Evolutionary conservation across 495 filamentous ascomycete species (phyloP), one percentile per base, ranked within the genome.

Genomic region (Aspergillus indologenus): DNA sequence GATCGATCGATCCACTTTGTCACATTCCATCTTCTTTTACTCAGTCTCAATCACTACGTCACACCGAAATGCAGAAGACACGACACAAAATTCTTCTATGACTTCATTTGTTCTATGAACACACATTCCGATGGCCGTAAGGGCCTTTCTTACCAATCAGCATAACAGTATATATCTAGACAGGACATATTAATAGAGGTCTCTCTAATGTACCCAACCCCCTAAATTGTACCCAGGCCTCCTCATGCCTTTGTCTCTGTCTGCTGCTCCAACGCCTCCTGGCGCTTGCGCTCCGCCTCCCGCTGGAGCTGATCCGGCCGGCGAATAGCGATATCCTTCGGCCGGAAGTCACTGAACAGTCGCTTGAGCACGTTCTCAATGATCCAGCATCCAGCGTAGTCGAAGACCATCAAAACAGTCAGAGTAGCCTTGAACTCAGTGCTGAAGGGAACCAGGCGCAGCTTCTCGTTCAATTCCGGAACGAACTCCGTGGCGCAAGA

Each of bases 401-500:
- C 94, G 19, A 96, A 61, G 26, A 90, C 70, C 94, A 99, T 99
- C 61, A 90, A 75, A 1, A 79, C 72, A 0, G 91, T 96, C 75
- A 99, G 83, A 20, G 87, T 91, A 21, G 83, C 63, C 81, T 96
- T 97, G 81, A 99, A 99, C 62, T 93, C 90, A 14, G 76, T 81
- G 42, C 77, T 89, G 73, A 99, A 99, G n/a, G 91, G 90, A 11
- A 98, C 94, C 1, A 99, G 84, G 61, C 86, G 88, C 75, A 99
- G 84, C 77, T 90, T 88, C 76, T 93, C 85, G 74, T 99, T 99
- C 65, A 98, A 81, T 73, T 97, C 94, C 0, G 94, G 95, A 50
- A 98, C 81, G 62, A 98, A 90, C 74, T 99, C 94, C 3, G 92
- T 98, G 6, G 93, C 93, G 76, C 94, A 97, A 47, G 90, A 89